Evolutionary conservation across 306 rosid genomes (phyloP).

Genomic region (Rosa chinensis): DNA sequence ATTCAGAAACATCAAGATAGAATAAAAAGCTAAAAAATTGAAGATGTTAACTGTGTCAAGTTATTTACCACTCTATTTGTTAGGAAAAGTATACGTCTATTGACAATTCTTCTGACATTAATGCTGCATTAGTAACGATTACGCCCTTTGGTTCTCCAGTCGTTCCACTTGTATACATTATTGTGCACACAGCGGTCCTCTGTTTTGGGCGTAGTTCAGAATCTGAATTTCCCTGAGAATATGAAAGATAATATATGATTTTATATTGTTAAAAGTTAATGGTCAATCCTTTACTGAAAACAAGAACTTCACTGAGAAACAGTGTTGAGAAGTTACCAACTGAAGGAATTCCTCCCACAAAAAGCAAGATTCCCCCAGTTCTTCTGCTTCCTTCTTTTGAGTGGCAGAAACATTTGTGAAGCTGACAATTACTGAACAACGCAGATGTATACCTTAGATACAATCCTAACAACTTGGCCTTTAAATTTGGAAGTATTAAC

Average conservation of each 20-base stretch:
- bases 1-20: not conserved
- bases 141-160: constrained; percentile 99
- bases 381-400: too few relatives aligned
- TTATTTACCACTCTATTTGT: constrained; percentile 72
- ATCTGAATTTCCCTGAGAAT: constrained; percentile 56
- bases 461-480: too few relatives aligned
- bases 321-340: too few relatives aligned
- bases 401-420: too few relatives aligned
- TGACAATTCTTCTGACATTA: constrained; percentile 72
- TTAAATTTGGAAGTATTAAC: too few relatives aligned
- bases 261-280: not conserved
- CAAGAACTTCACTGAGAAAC: too few relatives aligned
- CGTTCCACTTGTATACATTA: constrained; percentile 91
- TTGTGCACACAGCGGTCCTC: constrained; percentile 61
- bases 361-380: too few relatives aligned
- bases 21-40: not conserved
- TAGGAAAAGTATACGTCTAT: constrained; percentile 51
- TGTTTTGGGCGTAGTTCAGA: constrained; percentile 58
- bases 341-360: too few relatives aligned
- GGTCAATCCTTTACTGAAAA: too few relatives aligned
- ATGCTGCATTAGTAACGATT: constrained; percentile 65
- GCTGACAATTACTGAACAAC: too few relatives aligned
- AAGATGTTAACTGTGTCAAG: not conserved
- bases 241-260: not conserved
- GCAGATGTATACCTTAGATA: too few relatives aligned